These are phyloP conservation scores for Anastatica hierochuntica DNA, from an alignment of 345 rosid species.

Conservation along the genomic window DNA sequence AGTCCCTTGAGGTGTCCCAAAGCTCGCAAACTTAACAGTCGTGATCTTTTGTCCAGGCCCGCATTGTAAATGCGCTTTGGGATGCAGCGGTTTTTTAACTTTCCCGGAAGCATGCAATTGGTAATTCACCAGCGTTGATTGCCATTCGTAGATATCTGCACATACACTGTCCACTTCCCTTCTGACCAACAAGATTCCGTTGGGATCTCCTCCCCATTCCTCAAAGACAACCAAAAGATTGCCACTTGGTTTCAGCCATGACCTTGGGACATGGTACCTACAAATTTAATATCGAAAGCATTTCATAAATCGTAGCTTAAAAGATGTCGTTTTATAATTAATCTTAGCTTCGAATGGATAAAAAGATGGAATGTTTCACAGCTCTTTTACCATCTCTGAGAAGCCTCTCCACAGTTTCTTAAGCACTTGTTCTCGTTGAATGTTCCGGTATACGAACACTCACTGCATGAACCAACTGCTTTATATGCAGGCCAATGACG, in stretches of 20 bases:
- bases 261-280: conserved; percentile 90
- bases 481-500: conserved; percentile 94
- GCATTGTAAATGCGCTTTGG: conserved; percentile 77
- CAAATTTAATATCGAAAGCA: neutral
- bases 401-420: conserved; percentile 83
- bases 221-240: conserved; percentile 91
- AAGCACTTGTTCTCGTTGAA: conserved; percentile 69
- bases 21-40: conserved; percentile 84
- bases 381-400: conserved; percentile 76
- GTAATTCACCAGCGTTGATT: conserved; percentile 77
- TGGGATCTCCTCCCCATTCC: conserved; percentile 98
- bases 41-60: conserved; percentile 78
- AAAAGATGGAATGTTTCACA: too few relatives aligned
- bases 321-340: neutral
- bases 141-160: conserved; percentile 91
- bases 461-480: conserved; percentile 61
- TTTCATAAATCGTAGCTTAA: neutral
- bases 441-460: conserved; percentile 65
- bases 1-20: conserved; percentile 81
- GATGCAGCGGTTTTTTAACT: conserved; percentile 71
- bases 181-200: conserved; percentile 71
- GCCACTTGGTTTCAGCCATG: conserved; percentile 85
- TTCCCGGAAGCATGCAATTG: conserved; percentile 76
- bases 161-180: conserved; percentile 80
- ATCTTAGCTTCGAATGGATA: neutral